These are phyloP conservation scores for Thielaviopsis musarum DNA, from an alignment of 2,329 filamentous ascomycete species.

Conservation along the genomic window DNA sequence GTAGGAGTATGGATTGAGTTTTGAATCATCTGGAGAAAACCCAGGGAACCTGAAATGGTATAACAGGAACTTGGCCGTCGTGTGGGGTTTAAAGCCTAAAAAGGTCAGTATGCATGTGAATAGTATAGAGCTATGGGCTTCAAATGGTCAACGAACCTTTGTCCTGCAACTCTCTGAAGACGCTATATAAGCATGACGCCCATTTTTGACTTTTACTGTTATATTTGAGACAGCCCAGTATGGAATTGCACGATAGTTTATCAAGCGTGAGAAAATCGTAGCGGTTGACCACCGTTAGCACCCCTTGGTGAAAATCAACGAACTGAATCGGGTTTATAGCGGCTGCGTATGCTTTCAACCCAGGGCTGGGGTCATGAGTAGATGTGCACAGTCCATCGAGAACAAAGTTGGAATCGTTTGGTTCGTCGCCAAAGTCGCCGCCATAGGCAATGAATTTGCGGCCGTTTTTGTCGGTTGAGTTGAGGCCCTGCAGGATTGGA, in stretches of 20 bases:
- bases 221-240: too few species aligned
- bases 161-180: background rate
- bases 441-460: slow-evolving; percentile 29
- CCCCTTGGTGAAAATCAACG: slow-evolving; percentile 21
- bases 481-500: slow-evolving; percentile 24
- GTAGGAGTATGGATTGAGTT: too few species aligned
- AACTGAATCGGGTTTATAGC: slow-evolving; percentile 42
- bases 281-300: slow-evolving; percentile 31
- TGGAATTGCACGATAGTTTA: slow-evolving; percentile 26
- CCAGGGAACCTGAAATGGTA: slow-evolving; percentile 16
- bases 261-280: slow-evolving; percentile 38
- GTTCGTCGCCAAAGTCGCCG: slow-evolving; percentile 43
- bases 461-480: slow-evolving; percentile 26
- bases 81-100: slow-evolving; percentile 28
- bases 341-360: slow-evolving; percentile 38
- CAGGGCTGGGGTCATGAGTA: slow-evolving; percentile 33
- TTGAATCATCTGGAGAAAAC: too few species aligned
- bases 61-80: slow-evolving; percentile 15
- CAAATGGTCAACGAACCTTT: too few species aligned
- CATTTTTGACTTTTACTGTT: too few species aligned
- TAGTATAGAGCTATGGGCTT: too few species aligned
- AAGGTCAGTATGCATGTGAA: background rate
- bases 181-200: background rate
- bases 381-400: slow-evolving; percentile 37
- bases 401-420: slow-evolving; percentile 42